Percentiles rank a stretch among this genome's conserved stretches.
phyloP scores from a whole-genome alignment of 2,329 filamentous ascomycete species.

The Paecilomyces formosus region DNA sequence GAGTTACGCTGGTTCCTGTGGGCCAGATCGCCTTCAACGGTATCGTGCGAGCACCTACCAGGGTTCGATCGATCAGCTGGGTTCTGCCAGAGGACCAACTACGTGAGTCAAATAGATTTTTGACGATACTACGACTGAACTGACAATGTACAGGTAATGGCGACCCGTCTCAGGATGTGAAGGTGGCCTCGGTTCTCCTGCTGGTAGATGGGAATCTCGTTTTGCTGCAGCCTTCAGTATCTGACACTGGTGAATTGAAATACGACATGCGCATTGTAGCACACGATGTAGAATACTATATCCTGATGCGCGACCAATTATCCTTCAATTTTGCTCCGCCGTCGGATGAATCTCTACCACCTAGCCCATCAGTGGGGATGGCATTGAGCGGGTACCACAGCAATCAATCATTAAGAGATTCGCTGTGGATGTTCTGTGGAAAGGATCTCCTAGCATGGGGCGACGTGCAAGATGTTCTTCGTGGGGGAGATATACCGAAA shows the following conservation, averaged over 20 bases:
- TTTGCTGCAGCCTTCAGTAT: constrained; percentile 76
- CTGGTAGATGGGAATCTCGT: constrained; percentile 97
- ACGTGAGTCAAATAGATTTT: constrained; percentile 38
- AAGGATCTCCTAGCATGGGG: constrained; percentile 80
- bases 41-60: constrained; percentile 85
- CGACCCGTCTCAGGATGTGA: constrained; percentile 91
- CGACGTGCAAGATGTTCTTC: constrained; percentile 75
- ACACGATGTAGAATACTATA: constrained; percentile 93
- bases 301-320: constrained; percentile 79
- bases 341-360: constrained; percentile 40
- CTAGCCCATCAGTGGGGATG: constrained; percentile 42
- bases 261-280: constrained; percentile 98
- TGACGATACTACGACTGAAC: constrained; percentile 1
- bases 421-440: constrained; percentile 91
- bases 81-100: constrained; percentile 86
- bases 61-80: constrained; percentile 92
- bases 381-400: constrained; percentile 37
- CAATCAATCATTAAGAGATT: constrained; percentile 64
- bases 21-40: constrained; percentile 97
- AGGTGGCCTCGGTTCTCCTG: constrained; percentile 86
- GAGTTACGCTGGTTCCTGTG: constrained; percentile 78
- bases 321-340: constrained; percentile 41
- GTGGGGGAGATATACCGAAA: constrained; percentile 64
- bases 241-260: constrained; percentile 76
- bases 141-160: constrained; percentile 54